phyloP scores from a whole-genome alignment of 805 yeast genomes.

The Lipomyces anomalus region DNA sequence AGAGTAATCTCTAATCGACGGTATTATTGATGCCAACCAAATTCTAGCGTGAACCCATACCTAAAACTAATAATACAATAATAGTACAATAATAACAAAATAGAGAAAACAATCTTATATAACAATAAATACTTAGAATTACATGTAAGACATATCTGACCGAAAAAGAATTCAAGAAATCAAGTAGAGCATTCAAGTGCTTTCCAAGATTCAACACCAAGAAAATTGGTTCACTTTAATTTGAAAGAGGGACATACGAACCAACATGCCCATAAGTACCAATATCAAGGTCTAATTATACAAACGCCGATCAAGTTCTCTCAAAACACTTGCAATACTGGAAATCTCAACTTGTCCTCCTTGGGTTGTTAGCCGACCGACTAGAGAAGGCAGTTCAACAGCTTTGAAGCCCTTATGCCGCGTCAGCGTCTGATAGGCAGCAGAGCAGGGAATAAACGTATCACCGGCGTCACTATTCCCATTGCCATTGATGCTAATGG shows the following conservation, averaged over 20 bases:
- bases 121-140: background rate
- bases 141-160: background rate
- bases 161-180: no score
- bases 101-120: no score
- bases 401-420: constrained; percentile 71
- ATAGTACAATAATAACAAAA: background rate
- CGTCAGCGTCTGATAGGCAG: constrained; percentile 81
- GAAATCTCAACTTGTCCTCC: constrained; percentile 93
- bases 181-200: no score
- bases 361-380: constrained; percentile 67
- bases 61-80: no score
- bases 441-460: constrained; percentile 77
- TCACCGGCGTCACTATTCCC: constrained; percentile 6
- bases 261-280: no score
- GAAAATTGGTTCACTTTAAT: no score
- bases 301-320: constrained; percentile 71
- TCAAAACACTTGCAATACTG: constrained; percentile 74
- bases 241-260: no score
- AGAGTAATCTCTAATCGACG: no score
- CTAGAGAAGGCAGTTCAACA: constrained; percentile 68
- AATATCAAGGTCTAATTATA: constrained; percentile 44
- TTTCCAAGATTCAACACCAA: no score
- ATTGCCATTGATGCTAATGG: constrained; percentile 20
- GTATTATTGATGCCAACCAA: no score
- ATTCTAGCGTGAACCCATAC: no score